phyloP scores from a whole-genome alignment of 148 eudicot genomes.

The Rhododendron vialii region DNA sequence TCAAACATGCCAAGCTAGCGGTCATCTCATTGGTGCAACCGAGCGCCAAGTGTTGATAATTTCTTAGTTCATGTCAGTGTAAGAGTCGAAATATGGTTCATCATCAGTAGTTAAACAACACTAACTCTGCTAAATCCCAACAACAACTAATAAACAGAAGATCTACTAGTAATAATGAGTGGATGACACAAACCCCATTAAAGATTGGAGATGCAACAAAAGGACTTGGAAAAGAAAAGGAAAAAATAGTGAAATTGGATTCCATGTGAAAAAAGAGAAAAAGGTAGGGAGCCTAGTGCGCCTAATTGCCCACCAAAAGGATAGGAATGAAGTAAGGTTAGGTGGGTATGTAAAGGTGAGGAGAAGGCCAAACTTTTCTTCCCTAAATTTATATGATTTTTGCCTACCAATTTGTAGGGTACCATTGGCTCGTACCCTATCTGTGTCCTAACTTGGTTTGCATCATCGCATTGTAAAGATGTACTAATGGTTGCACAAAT shows the following conservation, averaged over 20 bases:
- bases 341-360: background rate
- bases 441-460: background rate
- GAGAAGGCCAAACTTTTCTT: background rate
- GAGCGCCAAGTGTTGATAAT: background rate
- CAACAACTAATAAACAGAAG: background rate
- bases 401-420: background rate
- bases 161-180: background rate
- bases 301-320: background rate
- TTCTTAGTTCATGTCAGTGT: background rate
- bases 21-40: background rate
- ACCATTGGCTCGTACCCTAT: background rate
- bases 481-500: background rate
- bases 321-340: background rate
- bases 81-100: background rate
- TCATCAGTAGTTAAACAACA: background rate
- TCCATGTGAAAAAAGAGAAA: background rate
- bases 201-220: background rate
- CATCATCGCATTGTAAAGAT: background rate
- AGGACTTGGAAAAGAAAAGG: background rate
- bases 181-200: constrained; percentile 5
- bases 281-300: background rate
- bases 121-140: background rate
- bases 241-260: background rate
- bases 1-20: too few species aligned
- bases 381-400: background rate